Percentiles rank a stretch among this genome's conserved stretches.
These are phyloP conservation scores for Aureobasidium mangrovei DNA, from an alignment of 2,329 filamentous ascomycete genomes.

Conservation along the genomic window DNA sequence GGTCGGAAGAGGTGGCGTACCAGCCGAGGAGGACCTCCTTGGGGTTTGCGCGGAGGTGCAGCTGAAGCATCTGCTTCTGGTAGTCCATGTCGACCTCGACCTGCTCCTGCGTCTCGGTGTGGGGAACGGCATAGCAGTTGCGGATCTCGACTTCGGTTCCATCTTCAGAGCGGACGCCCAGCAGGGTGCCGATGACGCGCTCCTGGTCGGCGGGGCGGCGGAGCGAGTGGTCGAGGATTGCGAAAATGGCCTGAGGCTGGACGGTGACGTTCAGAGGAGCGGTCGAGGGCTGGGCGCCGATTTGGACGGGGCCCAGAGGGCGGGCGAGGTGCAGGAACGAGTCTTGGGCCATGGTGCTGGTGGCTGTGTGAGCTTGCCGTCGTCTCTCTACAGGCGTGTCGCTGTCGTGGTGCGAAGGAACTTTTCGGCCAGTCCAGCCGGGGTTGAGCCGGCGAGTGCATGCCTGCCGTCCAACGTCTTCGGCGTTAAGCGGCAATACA, in stretches of 20 bases:
- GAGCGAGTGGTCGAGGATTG: constrained; percentile 77
- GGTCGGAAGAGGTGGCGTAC: constrained; percentile 94
- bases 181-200: constrained; percentile 90
- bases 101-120: constrained; percentile 97
- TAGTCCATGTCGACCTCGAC: constrained; percentile 99
- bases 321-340: constrained; percentile 91
- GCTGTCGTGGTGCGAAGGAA: constrained; percentile 3
- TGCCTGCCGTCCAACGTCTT: background rate
- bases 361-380: constrained; percentile 11
- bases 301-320: constrained; percentile 72
- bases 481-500: constrained; percentile 1
- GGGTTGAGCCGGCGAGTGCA: background rate
- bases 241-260: constrained; percentile 76
- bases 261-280: constrained; percentile 89
- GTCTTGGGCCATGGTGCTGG: constrained; percentile 66
- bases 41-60: constrained; percentile 89
- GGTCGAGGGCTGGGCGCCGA: constrained; percentile 75
- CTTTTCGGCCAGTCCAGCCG: constrained; percentile 13
- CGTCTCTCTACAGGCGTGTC: constrained; percentile 5
- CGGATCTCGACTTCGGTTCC: constrained; percentile 93
- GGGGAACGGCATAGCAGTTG: constrained; percentile 94
- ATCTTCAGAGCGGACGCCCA: constrained; percentile 90
- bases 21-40: constrained; percentile 92
- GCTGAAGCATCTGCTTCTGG: constrained; percentile 96
- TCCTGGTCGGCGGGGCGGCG: constrained; percentile 87